phyloP scores from a whole-genome alignment of 2,329 filamentous ascomycete species.

The Trichoderma koningii region DNA sequence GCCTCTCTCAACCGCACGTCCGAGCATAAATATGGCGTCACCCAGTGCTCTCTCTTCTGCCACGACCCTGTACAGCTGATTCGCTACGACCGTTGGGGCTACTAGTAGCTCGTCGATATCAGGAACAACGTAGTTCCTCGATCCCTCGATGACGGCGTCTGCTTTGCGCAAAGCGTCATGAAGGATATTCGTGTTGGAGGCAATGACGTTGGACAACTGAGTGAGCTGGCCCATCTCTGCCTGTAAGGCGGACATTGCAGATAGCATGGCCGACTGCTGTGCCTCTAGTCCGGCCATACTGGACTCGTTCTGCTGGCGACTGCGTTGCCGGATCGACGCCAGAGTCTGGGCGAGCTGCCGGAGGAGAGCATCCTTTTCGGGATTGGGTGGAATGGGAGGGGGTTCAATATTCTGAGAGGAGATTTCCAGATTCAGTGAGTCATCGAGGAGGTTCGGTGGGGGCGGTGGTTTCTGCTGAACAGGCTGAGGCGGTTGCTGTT shows the following conservation, averaged over 20 bases:
- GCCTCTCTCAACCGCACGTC: constrained; percentile 72
- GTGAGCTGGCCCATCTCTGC: constrained; percentile 71
- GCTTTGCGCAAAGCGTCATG: constrained; percentile 76
- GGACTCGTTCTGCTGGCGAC: constrained; percentile 70
- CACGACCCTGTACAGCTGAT: constrained; percentile 86
- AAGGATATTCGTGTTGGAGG: constrained; percentile 76
- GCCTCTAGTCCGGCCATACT: constrained; percentile 75
- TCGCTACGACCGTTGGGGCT: constrained; percentile 89
- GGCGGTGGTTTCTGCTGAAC: constrained; percentile 27
- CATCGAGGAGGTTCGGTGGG: constrained; percentile 58
- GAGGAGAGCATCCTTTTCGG: constrained; percentile 87
- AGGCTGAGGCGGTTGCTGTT: constrained; percentile 22
- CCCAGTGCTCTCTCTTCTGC: constrained; percentile 86
- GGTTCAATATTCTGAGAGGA: constrained; percentile 59
- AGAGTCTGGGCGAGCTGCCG: constrained; percentile 73
- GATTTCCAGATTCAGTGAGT: constrained; percentile 55
- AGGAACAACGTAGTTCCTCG: constrained; percentile 68
- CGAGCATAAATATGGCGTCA: constrained; percentile 83
- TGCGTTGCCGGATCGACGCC: constrained; percentile 66
- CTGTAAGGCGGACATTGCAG: constrained; percentile 69
- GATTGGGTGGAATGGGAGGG: constrained; percentile 91
- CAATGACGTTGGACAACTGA: constrained; percentile 69
- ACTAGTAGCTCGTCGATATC: constrained; percentile 88
- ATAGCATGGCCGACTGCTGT: constrained; percentile 75
- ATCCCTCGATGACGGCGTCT: constrained; percentile 73